Base-by-base conservation (phyloP, 2,329 filamentous ascomycete species). In the Thielaviopsis euricoi region DNA sequence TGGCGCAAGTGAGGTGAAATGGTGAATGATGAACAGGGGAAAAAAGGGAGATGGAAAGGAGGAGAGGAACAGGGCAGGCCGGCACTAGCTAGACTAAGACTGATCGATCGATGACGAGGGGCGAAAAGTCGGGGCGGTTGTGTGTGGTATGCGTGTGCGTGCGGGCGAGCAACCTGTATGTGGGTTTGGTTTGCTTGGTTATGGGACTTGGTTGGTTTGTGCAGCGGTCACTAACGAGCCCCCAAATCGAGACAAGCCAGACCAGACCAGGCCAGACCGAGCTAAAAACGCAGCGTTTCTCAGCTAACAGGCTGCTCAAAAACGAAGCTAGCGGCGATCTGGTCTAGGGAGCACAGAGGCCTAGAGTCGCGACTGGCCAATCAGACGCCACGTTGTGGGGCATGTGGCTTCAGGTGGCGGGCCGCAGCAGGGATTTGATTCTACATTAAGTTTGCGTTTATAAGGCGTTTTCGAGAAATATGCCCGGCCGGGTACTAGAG, bases 1-100 rank as follows among this genome's bases (percentile, higher is more conserved):
- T 60, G 60, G 61, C 50, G 58, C 56, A 62, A 62, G 56, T 60
- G 61, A 55, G 65, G 54, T 61, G 64, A 63, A 73, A 73, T 73
- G 65, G 65, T 72, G 67, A 61, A 62, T 64, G 64, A 61, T 53
- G 51, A 55, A 52, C 23, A 43, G 51, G 52, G n/a, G 26, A 43
- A 13, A 43, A 43, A 29, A 29, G 50, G 26, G 26, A 54, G 23
- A 43, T 48, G 43, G n/a, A 58, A 51, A 26, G 49, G 33, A 19
- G 51, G 46, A 49, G 37, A n/a, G n/a, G n/a, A 46, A 46, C 25
- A 22, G 25, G 23, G 52, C 26, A 54, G 52, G 23, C 37, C 26
- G 26, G 52, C 52, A 53, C 43, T 48, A 48, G n/a, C 43, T 48
- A 48, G n/a, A 48, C n/a, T 48, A 48, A 48, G 43, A 49, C 21